phyloP scores from a whole-genome alignment of 495 filamentous ascomycete genomes.

The Trichocladium antarcticum region DNA sequence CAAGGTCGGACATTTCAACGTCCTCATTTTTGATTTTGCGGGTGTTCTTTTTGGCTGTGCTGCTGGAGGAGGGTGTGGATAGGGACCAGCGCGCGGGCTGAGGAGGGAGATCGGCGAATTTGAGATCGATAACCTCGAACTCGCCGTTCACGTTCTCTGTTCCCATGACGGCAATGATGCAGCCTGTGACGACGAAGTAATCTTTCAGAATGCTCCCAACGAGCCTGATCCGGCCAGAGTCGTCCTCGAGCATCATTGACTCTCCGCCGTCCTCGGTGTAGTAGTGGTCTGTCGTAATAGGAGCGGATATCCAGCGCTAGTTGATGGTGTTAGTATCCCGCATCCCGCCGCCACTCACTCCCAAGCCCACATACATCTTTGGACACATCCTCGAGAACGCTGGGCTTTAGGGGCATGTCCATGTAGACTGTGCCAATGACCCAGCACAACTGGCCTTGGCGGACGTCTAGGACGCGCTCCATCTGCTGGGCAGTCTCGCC shows the following conservation, averaged over 20 bases:
- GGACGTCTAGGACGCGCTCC: constrained; percentile 84
- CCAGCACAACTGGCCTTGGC: constrained; percentile 94
- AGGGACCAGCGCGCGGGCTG: constrained; percentile 71
- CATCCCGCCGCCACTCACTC: not conserved
- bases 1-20: constrained; percentile 35
- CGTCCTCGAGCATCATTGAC: constrained; percentile 84
- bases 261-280: constrained; percentile 46
- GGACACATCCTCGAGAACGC: constrained; percentile 87
- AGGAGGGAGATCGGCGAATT: constrained; percentile 70
- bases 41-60: constrained; percentile 14
- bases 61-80: constrained; percentile 23
- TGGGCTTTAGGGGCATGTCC: constrained; percentile 94
- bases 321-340: not conserved
- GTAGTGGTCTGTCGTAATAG: constrained; percentile 72
- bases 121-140: constrained; percentile 83
- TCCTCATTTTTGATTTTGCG: constrained; percentile 30
- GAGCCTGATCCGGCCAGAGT: constrained; percentile 81
- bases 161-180: constrained; percentile 80
- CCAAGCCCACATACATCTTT: constrained; percentile 57
- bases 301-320: constrained; percentile 75
- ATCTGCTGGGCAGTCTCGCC: constrained; percentile 63
- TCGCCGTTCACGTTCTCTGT: constrained; percentile 87
- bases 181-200: constrained; percentile 74
- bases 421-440: constrained; percentile 89
- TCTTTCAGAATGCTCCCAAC: constrained; percentile 54